phyloP scores from a whole-genome alignment of 78 protist species.

The Dictyostelium capitatum region DNA sequence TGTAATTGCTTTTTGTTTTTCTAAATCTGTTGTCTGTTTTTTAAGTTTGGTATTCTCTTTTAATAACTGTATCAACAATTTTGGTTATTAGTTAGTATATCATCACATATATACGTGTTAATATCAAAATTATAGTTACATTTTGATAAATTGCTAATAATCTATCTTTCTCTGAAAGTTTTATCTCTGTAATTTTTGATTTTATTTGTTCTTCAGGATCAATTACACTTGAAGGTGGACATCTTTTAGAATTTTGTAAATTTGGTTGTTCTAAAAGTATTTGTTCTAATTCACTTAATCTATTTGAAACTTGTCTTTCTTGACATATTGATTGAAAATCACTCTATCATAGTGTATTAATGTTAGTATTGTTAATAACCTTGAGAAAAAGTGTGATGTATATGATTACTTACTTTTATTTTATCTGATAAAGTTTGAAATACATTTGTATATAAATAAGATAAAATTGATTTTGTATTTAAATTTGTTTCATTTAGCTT shows the following conservation, averaged over 20 bases:
- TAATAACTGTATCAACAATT: neutral
- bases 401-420: slow-evolving; percentile 4
- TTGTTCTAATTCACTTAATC: slow-evolving; percentile 18
- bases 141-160: slow-evolving; percentile 24
- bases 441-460: slow-evolving; percentile 21
- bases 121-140: neutral
- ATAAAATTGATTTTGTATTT: neutral
- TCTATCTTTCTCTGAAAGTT: slow-evolving; percentile 12
- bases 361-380: neutral
- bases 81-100: neutral
- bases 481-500: neutral
- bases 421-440: slow-evolving; percentile 29
- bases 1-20: slow-evolving; percentile 5
- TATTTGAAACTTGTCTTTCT: slow-evolving; percentile 42
- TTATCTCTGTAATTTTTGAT: slow-evolving; percentile 9
- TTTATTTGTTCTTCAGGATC: slow-evolving; percentile 7
- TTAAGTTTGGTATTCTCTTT: slow-evolving; percentile 8
- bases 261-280: slow-evolving; percentile 42
- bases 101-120: neutral
- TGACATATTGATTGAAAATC: slow-evolving; percentile 44
- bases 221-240: neutral
- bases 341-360: neutral
- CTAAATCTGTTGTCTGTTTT: neutral
- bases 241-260: neutral
- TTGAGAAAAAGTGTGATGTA: too few species aligned